Evolutionary conservation across 179 eudicot species (phyloP).

Genomic region (Drosera spatulata): DNA sequence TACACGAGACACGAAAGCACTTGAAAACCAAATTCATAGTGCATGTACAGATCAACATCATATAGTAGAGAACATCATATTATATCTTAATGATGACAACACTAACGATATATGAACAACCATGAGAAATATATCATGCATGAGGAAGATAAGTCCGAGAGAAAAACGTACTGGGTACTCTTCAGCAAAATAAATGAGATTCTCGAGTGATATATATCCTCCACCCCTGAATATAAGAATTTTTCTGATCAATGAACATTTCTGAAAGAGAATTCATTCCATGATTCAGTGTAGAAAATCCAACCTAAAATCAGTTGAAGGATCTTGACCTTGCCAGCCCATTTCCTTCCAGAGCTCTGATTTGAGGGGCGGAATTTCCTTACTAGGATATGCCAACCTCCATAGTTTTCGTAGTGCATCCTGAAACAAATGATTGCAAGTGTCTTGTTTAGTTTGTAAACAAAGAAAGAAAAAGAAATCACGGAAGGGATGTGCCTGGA

Average conservation of each 20-base stretch:
- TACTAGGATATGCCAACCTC: conserved; percentile 83
- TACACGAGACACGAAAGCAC: no score
- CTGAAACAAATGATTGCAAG: conserved; percentile 25
- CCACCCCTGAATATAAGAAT: conserved; percentile 67
- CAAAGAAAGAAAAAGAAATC: neutral
- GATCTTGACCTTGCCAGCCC: conserved; percentile 99
- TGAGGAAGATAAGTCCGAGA: neutral
- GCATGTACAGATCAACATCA: no score
- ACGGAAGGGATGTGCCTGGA: neutral
- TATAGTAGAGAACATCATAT: no score
- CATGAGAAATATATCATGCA: neutral
- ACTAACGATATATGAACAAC: no score
- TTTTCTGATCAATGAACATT: conserved; percentile 6
- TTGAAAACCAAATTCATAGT: no score
- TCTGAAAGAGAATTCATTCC: conserved; percentile 1
- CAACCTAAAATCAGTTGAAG: conserved; percentile 98
- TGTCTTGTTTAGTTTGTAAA: neutral
- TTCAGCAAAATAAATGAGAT: conserved; percentile 86
- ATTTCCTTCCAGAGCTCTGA: conserved; percentile 99
- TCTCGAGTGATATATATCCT: conserved; percentile 90
- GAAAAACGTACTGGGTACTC: conserved; percentile 62
- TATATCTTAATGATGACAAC: no score
- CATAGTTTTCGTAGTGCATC: conserved; percentile 90
- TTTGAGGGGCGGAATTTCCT: conserved; percentile 82
- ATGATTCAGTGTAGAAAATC: neutral